Evolutionary conservation across 2,329 filamentous ascomycete species (phyloP), one percentile per base, ranked within the genome.

Genomic region (Botrytis byssoidea): DNA sequence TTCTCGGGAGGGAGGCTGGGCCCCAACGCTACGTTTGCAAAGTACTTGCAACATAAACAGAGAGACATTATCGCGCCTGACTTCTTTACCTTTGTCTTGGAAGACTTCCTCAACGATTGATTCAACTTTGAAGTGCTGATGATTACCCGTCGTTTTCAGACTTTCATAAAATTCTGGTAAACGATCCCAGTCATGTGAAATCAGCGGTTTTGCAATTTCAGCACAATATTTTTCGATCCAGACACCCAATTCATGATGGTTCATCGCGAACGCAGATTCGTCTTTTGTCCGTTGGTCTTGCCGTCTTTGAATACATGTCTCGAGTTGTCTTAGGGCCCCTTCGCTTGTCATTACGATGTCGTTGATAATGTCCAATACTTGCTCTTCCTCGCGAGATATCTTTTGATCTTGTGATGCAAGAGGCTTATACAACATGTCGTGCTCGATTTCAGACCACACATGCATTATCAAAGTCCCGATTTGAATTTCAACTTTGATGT

Each of bases 311-410:
- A 42, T 64, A 64, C 37, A 40, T 40, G 61, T 42, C 16, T 64
- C 61, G 22, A 42, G 40, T 42, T 64, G 61, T 14, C 61, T 25
- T 37, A 64, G 32, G n/a, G 61, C 61, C 3, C 61, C 61, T 37
- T 64, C 61, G 8, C 61, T n/a, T 18, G 25, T 64, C 32, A 64
- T 64, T 14, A 64, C 61, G 35, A 64, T 64, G 37, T 37, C 61
- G n/a, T 64, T 64, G 10, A 42, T 42, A n/a, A 64, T 64, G 25
- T 46, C 40, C 37, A 65, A 65, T n/a, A 65, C 61, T 44, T 44
- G 37, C 7, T 65, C n/a, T 65, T 65, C 61, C 37, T 44, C 61
- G 16, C n/a, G 25, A 44, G 37, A 29, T 32, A 46, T 65, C 10
- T 32, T 46, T 42, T 25, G 25, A 46, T 65, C 61, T 35, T 40